Evolutionary conservation across 2,329 filamentous ascomycete genomes (phyloP).

Genomic region (Thielaviopsis musarum): DNA sequence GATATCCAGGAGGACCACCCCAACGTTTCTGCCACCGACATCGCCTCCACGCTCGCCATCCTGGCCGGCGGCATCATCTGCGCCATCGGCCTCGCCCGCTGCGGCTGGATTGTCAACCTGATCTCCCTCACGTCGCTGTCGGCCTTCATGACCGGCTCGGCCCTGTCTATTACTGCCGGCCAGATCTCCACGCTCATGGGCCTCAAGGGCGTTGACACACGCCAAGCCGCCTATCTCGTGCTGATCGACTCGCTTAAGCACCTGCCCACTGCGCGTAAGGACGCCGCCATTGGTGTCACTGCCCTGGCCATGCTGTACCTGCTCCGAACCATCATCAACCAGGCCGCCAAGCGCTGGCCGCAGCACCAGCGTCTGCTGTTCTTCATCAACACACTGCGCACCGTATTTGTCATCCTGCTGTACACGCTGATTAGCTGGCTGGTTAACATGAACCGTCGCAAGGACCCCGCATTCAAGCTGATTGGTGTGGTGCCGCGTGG

Average conservation of each 20-base stretch:
- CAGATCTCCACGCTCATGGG: constrained; percentile 75
- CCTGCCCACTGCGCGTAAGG: constrained; percentile 48
- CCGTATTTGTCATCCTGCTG: constrained; percentile 76
- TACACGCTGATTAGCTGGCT: constrained; percentile 87
- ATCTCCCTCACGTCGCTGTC: constrained; percentile 82
- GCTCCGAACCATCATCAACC: constrained; percentile 50
- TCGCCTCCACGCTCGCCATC: constrained; percentile 65
- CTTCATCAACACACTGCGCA: constrained; percentile 80
- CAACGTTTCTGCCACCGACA: constrained; percentile 41
- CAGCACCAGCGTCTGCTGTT: constrained; percentile 60
- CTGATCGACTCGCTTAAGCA: constrained; percentile 69
- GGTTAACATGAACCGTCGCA: constrained; percentile 51
- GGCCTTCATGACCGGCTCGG: constrained; percentile 94
- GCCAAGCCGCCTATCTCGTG: constrained; percentile 64
- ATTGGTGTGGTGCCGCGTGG: constrained; percentile 64
- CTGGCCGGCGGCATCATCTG: constrained; percentile 63
- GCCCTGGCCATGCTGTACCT: constrained; percentile 62
- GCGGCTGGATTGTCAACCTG: constrained; percentile 83
- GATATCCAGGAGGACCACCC: constrained; percentile 42
- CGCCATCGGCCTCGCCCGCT: constrained; percentile 59
- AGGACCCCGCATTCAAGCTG: constrained; percentile 54
- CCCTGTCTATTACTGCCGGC: constrained; percentile 71
- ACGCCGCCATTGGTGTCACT: constrained; percentile 78
- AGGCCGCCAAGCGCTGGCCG: constrained; percentile 51
- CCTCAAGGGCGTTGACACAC: constrained; percentile 54